Conservation (phyloP, 2,329 filamentous ascomycete species). For the Blastomyces parvus region DNA sequence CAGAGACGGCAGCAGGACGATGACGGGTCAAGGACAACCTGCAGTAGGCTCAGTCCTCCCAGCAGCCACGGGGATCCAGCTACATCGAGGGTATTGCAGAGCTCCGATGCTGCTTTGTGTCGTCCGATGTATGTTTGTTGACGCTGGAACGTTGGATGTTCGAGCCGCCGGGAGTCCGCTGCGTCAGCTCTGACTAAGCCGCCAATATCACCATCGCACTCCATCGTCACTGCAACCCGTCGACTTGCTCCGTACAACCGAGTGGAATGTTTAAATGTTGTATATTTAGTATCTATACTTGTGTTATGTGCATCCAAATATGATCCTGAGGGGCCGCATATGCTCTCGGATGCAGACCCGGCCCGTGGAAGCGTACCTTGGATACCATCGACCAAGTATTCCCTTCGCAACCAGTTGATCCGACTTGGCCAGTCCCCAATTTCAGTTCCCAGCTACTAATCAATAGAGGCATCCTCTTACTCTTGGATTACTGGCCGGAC, state of each 20-base stretch:
- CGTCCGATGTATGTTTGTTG: neutral
- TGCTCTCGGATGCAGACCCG: no score
- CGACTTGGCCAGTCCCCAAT: no score
- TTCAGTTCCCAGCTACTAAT: neutral
- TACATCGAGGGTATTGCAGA: slow-evolving; percentile 3
- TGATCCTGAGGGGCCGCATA: no score
- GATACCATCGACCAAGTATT: no score
- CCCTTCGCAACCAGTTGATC: no score
- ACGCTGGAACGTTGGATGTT: neutral
- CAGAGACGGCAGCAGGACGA: neutral
- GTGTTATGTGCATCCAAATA: no score
- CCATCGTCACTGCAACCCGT: no score
- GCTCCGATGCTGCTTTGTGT: neutral
- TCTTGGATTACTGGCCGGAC: neutral
- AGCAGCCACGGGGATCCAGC: neutral
- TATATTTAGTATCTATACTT: no score
- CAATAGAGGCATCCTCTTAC: neutral
- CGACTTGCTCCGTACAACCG: no score
- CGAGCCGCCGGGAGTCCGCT: neutral
- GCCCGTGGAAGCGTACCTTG: no score
- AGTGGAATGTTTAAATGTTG: no score
- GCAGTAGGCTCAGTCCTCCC: neutral
- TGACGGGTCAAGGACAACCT: neutral
- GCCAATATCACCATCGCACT: no score
- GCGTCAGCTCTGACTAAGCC: slow-evolving; percentile 1